Conservation (phyloP, 495 filamentous ascomycete genomes). For the Acidomyces sp. region DNA sequence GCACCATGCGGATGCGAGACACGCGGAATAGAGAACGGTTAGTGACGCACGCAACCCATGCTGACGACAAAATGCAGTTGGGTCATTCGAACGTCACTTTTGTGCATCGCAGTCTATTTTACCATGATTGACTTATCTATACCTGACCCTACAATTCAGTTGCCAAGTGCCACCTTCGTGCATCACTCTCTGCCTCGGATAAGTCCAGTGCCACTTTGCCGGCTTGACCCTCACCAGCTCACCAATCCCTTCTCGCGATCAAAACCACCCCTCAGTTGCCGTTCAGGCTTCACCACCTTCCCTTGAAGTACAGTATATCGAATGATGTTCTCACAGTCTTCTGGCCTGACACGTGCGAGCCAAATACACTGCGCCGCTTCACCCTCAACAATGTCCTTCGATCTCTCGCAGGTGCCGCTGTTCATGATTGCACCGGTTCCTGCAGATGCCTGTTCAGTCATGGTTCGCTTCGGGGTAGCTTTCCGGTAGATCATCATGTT, state of each 20-base stretch:
- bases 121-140: too few relatives aligned
- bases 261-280: conserved; percentile 80
- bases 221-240: conserved; percentile 64
- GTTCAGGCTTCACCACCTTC: conserved; percentile 77
- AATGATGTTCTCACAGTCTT: conserved; percentile 90
- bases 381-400: conserved; percentile 25
- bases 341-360: conserved; percentile 75
- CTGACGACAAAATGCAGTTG: too few relatives aligned
- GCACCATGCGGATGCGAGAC: too few relatives aligned
- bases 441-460: conserved; percentile 24
- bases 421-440: conserved; percentile 19
- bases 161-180: too few relatives aligned
- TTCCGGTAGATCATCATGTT: conserved; percentile 85
- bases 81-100: too few relatives aligned
- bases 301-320: conserved; percentile 82
- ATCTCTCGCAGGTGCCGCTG: conserved; percentile 11
- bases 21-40: too few relatives aligned
- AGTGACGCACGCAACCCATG: too few relatives aligned
- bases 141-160: too few relatives aligned
- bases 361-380: conserved; percentile 80
- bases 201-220: too few relatives aligned
- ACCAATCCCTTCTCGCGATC: conserved; percentile 64
- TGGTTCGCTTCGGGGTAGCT: conserved; percentile 41
- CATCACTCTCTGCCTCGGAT: too few relatives aligned
- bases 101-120: too few relatives aligned